Percentiles rank a stretch among this genome's conserved stretches.
These are phyloP conservation scores for Paspalum notatum DNA, from an alignment of 176 grass and related monocot genomes.

Conservation along the genomic window DNA sequence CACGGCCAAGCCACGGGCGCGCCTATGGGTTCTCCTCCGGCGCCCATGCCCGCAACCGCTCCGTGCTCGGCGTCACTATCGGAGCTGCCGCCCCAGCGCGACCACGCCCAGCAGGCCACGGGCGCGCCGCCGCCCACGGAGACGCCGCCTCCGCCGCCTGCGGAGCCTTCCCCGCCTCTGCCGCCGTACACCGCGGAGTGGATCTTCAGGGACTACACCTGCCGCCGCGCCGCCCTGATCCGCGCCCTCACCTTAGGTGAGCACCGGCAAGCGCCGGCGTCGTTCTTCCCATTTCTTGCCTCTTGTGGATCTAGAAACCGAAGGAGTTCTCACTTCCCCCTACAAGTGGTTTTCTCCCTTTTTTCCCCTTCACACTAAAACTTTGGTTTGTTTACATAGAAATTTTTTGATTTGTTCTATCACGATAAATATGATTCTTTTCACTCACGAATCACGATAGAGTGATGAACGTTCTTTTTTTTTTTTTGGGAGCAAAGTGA, in stretches of 20 bases:
- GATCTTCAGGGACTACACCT: conserved; percentile 52
- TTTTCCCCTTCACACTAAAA: not conserved
- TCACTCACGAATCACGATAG: not conserved
- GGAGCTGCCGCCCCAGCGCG: not conserved
- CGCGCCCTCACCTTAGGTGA: conserved; percentile 52
- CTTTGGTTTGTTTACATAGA: too few relatives aligned
- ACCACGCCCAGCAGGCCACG: not conserved
- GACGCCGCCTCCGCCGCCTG: not conserved
- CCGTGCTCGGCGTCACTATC: too few relatives aligned
- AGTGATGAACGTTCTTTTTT: not conserved
- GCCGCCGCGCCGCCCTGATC: conserved; percentile 53
- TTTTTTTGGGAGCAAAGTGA: too few relatives aligned
- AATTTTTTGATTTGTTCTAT: too few relatives aligned
- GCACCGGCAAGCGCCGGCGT: not conserved
- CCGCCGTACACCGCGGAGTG: conserved; percentile 31
- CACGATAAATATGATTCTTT: too few relatives aligned
- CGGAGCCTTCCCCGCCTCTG: conserved; percentile 10
- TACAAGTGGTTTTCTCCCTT: not conserved
- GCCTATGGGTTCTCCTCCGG: too few relatives aligned
- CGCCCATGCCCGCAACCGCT: too few relatives aligned
- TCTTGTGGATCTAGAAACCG: not conserved
- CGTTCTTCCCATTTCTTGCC: not conserved
- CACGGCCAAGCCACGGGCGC: too few relatives aligned
- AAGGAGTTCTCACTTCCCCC: not conserved
- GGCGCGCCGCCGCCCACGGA: not conserved